Percentiles rank a stretch among this genome's conserved stretches.
Evolutionary conservation across 2,329 filamentous ascomycete genomes (phyloP).

Genomic region (Hawksworthiomyces lignivorus): DNA sequence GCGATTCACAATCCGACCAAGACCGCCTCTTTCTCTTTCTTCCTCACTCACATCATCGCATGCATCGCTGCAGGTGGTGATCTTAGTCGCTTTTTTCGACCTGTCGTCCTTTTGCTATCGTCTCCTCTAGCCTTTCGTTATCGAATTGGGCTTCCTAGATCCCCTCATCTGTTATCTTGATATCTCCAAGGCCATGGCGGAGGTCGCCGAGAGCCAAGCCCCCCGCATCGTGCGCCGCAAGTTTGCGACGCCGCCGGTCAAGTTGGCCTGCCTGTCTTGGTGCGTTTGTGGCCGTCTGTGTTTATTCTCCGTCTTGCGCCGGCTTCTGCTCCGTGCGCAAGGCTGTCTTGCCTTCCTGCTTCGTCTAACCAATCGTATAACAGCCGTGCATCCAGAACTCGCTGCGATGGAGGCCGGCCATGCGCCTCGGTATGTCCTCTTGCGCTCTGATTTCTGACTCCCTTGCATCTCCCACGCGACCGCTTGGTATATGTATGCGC

Average conservation of each 20-base stretch:
- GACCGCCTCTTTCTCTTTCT: no score
- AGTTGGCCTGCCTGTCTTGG: conserved; percentile 43
- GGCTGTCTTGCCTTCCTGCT: no score
- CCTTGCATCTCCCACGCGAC: no score
- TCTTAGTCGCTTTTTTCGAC: no score
- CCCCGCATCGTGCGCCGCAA: conserved; percentile 20
- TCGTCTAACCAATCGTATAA: no score
- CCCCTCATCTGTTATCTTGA: not conserved
- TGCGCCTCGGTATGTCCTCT: conserved; percentile 13
- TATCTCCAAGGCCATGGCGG: conserved; percentile 7
- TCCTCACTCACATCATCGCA: no score
- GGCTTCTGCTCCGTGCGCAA: not conserved
- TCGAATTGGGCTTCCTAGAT: not conserved
- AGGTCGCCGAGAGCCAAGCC: conserved; percentile 7
- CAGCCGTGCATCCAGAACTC: conserved; percentile 19
- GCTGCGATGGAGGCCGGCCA: conserved; percentile 17
- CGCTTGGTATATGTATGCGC: no score
- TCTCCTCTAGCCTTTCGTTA: no score
- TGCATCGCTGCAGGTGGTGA: no score
- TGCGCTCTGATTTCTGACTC: no score
- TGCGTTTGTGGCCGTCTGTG: conserved; percentile 20
- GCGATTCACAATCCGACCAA: no score
- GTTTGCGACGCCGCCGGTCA: conserved; percentile 40
- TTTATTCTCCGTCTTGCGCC: not conserved
- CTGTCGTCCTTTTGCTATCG: no score